Conservation (phyloP, 352 stramenopile genomes). For the Discostella stelligera region DNA sequence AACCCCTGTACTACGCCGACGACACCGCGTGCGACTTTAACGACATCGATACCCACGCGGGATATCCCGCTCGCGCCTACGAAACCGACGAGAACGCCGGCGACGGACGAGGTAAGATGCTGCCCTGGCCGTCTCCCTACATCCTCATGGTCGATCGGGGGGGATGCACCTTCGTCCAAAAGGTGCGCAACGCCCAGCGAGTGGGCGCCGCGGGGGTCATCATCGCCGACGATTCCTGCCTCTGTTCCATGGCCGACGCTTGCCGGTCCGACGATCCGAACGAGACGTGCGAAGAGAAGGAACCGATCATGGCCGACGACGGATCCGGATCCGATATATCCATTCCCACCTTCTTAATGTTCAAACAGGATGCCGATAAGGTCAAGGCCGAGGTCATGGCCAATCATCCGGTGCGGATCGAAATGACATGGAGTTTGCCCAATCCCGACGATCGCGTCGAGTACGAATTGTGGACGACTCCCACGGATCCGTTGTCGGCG, state of each 20-base stretch:
- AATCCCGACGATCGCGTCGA: slow-evolving; percentile 92
- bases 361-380: slow-evolving; percentile 91
- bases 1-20: slow-evolving; percentile 83
- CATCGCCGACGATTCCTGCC: slow-evolving; percentile 95
- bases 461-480: slow-evolving; percentile 95
- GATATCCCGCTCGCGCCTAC: slow-evolving; percentile 61
- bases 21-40: slow-evolving; percentile 89
- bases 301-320: slow-evolving; percentile 92
- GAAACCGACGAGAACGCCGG: not conserved
- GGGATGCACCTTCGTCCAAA: slow-evolving; percentile 95
- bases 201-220: slow-evolving; percentile 90
- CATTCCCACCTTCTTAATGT: slow-evolving; percentile 93
- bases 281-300: slow-evolving; percentile 86
- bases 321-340: slow-evolving; percentile 94
- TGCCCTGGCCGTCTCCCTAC: slow-evolving; percentile 88
- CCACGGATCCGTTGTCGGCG: slow-evolving; percentile 83
- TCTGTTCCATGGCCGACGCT: slow-evolving; percentile 88
- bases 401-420: slow-evolving; percentile 92
- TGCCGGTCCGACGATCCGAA: slow-evolving; percentile 35
- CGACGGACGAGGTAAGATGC: slow-evolving; percentile 50
- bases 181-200: slow-evolving; percentile 89
- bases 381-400: slow-evolving; percentile 87
- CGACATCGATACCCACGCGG: slow-evolving; percentile 84
- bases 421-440: slow-evolving; percentile 91
- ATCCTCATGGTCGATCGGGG: slow-evolving; percentile 95